Base-by-base conservation (phyloP, 2,329 filamentous ascomycete genomes). In the Botrytis elliptica region DNA sequence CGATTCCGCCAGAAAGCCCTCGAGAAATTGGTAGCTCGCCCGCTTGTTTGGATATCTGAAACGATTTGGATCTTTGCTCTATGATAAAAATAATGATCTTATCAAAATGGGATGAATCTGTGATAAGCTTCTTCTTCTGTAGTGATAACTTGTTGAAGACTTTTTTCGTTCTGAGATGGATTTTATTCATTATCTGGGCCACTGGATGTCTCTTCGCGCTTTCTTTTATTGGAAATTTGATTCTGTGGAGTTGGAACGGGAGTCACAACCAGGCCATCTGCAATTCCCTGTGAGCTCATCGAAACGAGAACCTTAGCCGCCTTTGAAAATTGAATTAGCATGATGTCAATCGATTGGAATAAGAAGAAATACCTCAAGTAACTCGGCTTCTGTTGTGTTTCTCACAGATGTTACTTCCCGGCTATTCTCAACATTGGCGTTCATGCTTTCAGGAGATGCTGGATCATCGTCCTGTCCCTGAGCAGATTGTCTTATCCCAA, bases 381-480 rank as follows among this genome's bases (percentile, higher is more conserved):
- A 20, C 1, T 55, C 65, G 3, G 33, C 16, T 40, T 29, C 33
- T 14, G 49, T 33, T 9, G 18, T 3, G 14, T 12, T 16, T 6
- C 4, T 18, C 25, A 1, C 49, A 9, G 3, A 18, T 16, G 18
- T 1, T 10, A 25, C n/a, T 25, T 29, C 66, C 20, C 3, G 20
- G 8, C 5, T 9, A 40, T n/a, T 18, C 4, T 67, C 7, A 33
- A 20, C 8, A 5, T 16, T 25, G 9, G 6, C 10, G 29, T 38
- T 16, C 25, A 20, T 55, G n/a, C 25, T n/a, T 22, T 9, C 25
- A 40, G 3, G 8, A 55, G 22, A 2, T 22, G 1, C 9, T 12
- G 2, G 0, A 4, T 4, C 9, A 40, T 40, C 16, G 7, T 33
- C 10, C 16, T 6, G 4, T 8, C 0, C n/a, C 4, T 12, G n/a